Evolutionary conservation across 495 filamentous ascomycete species (phyloP).

Genomic region (Hapsidospora chrysogenum): DNA sequence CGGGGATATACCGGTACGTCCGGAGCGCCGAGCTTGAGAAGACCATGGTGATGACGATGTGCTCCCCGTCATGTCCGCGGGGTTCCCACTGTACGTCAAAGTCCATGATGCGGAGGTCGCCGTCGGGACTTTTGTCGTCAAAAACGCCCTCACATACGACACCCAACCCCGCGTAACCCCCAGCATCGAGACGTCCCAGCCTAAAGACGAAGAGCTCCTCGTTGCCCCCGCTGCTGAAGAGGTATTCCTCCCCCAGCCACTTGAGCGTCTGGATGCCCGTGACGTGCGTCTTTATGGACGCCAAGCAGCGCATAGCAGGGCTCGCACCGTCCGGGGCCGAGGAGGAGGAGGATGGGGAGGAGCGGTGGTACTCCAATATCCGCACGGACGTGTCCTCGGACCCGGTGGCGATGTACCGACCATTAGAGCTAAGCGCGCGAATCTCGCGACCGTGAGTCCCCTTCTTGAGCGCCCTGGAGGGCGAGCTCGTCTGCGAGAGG

Average conservation of each 20-base stretch:
- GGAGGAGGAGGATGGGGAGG: too few species aligned
- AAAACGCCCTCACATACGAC: constrained; percentile 47
- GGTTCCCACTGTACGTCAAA: constrained; percentile 32
- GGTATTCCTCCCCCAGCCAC: constrained; percentile 51
- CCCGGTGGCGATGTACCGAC: constrained; percentile 54
- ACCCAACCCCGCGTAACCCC: constrained; percentile 30
- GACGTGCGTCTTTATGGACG: constrained; percentile 55
- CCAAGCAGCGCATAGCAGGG: constrained; percentile 31
- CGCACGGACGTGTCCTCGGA: constrained; percentile 80
- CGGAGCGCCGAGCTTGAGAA: constrained; percentile 68
- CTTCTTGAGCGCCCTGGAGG: constrained; percentile 28
- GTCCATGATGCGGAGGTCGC: constrained; percentile 63
- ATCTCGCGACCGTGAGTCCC: constrained; percentile 85
- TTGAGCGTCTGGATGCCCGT: constrained; percentile 69
- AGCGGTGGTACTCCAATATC: constrained; percentile 33
- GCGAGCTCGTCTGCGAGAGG: constrained; percentile 26
- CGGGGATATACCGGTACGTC: constrained; percentile 40
- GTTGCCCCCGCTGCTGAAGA: constrained; percentile 71
- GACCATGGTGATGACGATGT: constrained; percentile 43
- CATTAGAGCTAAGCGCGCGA: constrained; percentile 48
- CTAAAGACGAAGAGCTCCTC: constrained; percentile 87
- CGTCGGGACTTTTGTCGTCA: constrained; percentile 36
- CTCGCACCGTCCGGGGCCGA: background rate
- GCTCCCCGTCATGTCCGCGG: constrained; percentile 19
- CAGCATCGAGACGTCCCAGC: constrained; percentile 29